Conservation (phyloP, 805 yeast genomes). For the Saccharomycopsis microspora region DNA sequence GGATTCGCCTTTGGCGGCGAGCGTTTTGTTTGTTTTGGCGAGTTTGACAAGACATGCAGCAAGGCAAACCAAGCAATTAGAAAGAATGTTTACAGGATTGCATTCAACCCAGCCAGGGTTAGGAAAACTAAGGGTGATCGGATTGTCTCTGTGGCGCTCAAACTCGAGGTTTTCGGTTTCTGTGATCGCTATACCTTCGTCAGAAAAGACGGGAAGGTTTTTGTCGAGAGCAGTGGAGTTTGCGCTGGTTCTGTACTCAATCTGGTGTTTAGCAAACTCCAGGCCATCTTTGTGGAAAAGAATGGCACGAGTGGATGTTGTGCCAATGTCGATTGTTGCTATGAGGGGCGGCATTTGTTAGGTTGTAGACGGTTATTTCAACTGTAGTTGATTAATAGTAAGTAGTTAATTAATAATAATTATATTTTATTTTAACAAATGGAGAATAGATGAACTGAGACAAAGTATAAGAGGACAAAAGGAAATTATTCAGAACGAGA, state of each 20-base stretch:
- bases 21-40: conserved; percentile 43
- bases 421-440: too few species aligned
- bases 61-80: conserved; percentile 72
- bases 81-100: conserved; percentile 73
- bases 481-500: background rate
- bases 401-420: too few species aligned
- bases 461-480: background rate
- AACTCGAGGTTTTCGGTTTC: conserved; percentile 44
- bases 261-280: conserved; percentile 82
- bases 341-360: conserved; percentile 26
- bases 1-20: conserved; percentile 29
- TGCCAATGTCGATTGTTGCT: conserved; percentile 81
- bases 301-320: conserved; percentile 85
- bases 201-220: conserved; percentile 45
- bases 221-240: conserved; percentile 26
- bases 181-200: conserved; percentile 64
- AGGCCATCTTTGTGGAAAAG: conserved; percentile 61
- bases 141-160: conserved; percentile 32
- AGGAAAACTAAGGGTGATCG: conserved; percentile 66
- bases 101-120: conserved; percentile 93
- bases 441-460: background rate
- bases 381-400: too few species aligned
- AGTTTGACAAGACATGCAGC: conserved; percentile 50
- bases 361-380: background rate
- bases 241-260: conserved; percentile 75